Base-by-base conservation (phyloP, 176 grass and related monocot genomes). In the Bromus sterilis region DNA sequence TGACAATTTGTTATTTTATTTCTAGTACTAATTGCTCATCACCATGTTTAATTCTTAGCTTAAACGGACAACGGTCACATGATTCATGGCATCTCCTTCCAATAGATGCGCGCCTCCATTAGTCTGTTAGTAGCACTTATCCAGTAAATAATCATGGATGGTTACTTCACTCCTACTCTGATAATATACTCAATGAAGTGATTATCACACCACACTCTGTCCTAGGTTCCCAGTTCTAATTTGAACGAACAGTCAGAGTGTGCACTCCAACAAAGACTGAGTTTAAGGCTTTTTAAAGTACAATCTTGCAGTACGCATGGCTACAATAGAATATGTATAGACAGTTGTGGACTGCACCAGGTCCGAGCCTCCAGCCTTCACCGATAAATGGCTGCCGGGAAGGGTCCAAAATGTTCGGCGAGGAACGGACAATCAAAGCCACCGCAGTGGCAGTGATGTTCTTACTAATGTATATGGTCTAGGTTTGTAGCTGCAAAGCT, bases 381-480 rank as follows among this genome's bases (percentile, higher is more conserved):
- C 70, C 74, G 55, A 55, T 82, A 74, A 71, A 89, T 87, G 81
- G 37, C 87, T 55, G 71, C 58, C 53, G 4, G n/a, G 20, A 55
- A 65, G 51, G 51, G 32, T 75, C 70, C 80, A 63, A 87, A 79
- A 60, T 24, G 35, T 16, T 82, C 4, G 20, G 64, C 30, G 44
- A 48, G 61, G 58, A 15, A 29, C 15, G 14, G 61, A n/a, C 37
- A 76, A 78, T n/a, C 62, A 59, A 56, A 76, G 78, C 36, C 39
- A 24, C 71, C 26, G 75, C 33, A 7, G 57, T 40, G 59, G 69
- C 44, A 55, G 60, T 37, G 31, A 79, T 69, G 66, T 65, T 60
- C 35, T 37, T 73, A 28, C 14, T 71, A 49, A 23, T 76, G 78
- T 78, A 74, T 51, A 51, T 51, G 21, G 10, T 31, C 14, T 7